phyloP scores from a whole-genome alignment of 2,329 filamentous ascomycete species.

The Coniochaeta ligniaria region DNA sequence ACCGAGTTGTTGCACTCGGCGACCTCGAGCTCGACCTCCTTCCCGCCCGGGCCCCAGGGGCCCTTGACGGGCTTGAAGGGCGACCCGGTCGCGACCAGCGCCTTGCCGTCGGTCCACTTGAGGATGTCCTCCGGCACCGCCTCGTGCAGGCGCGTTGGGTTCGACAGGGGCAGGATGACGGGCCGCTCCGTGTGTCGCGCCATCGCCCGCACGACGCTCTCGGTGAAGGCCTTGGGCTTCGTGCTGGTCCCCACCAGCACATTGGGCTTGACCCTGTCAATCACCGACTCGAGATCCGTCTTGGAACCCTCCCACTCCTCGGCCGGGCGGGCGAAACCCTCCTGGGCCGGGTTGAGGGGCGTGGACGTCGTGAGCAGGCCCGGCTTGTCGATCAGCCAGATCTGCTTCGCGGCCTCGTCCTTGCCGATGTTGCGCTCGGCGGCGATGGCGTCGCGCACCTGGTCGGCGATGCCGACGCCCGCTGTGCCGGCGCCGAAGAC shows the following conservation, averaged over 20 bases:
- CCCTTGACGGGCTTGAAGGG: slow-evolving; percentile 70
- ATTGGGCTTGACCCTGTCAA: slow-evolving; percentile 68
- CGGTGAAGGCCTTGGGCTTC: slow-evolving; percentile 66
- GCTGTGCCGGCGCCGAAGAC: slow-evolving; percentile 78
- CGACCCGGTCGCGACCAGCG: slow-evolving; percentile 74
- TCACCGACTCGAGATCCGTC: slow-evolving; percentile 55
- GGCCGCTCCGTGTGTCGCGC: slow-evolving; percentile 63
- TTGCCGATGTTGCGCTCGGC: slow-evolving; percentile 58
- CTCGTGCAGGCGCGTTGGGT: slow-evolving; percentile 79
- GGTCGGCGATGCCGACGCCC: slow-evolving; percentile 79
- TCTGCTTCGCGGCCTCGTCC: slow-evolving; percentile 70
- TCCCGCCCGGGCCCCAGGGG: slow-evolving; percentile 40
- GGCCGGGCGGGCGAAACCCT: slow-evolving; percentile 56
- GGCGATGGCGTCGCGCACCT: slow-evolving; percentile 72
- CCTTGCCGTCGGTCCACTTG: slow-evolving; percentile 70
- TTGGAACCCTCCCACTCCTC: slow-evolving; percentile 52
- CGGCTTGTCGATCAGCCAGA: slow-evolving; percentile 79
- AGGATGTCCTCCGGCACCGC: slow-evolving; percentile 70
- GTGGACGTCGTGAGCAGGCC: slow-evolving; percentile 58
- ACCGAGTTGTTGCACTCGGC: slow-evolving; percentile 88
- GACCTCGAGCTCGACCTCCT: slow-evolving; percentile 36
- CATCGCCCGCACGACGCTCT: slow-evolving; percentile 70
- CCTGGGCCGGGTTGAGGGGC: slow-evolving; percentile 57
- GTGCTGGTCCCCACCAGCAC: slow-evolving; percentile 82
- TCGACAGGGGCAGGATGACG: slow-evolving; percentile 76